Evolutionary conservation across 179 eudicot species (phyloP).

Genomic region (Heliamphora pulchella): DNA sequence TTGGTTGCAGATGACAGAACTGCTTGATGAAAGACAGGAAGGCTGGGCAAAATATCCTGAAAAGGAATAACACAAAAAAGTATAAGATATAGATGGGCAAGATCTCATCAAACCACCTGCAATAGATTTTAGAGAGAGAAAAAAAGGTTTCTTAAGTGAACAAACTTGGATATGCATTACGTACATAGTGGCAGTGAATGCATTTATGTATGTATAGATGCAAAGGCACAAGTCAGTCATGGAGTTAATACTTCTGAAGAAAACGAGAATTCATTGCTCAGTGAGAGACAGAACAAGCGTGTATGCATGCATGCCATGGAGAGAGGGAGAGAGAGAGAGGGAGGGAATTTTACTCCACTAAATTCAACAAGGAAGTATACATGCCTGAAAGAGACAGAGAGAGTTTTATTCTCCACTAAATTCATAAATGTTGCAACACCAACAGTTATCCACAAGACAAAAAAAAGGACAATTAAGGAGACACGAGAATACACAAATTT

Average conservation of each 20-base stretch:
- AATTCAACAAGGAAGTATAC: no score
- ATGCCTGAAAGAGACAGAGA: no score
- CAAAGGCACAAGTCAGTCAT: background rate
- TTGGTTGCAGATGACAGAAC: constrained; percentile 61
- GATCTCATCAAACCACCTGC: background rate
- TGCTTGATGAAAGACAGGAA: constrained; percentile 61
- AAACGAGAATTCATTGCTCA: background rate
- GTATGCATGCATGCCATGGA: background rate
- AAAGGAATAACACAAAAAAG: constrained; percentile 7
- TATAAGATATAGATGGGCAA: background rate
- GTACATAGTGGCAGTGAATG: background rate
- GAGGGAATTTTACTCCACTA: no score
- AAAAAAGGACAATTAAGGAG: background rate
- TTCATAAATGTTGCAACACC: no score
- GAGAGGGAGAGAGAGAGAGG: background rate
- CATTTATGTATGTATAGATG: background rate
- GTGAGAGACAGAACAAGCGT: background rate
- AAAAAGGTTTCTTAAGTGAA: background rate
- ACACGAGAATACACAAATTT: background rate
- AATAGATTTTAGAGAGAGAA: background rate
- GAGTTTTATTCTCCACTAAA: no score
- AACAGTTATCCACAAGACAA: background rate
- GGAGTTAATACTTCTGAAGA: background rate
- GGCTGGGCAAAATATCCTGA: constrained; percentile 56
- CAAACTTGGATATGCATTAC: background rate